A percentile compares a stretch with the other conserved stretches of the same genome.
Evolutionary conservation across 164 flowering plant species (phyloP).

Genomic region (Chimonanthus praecox): DNA sequence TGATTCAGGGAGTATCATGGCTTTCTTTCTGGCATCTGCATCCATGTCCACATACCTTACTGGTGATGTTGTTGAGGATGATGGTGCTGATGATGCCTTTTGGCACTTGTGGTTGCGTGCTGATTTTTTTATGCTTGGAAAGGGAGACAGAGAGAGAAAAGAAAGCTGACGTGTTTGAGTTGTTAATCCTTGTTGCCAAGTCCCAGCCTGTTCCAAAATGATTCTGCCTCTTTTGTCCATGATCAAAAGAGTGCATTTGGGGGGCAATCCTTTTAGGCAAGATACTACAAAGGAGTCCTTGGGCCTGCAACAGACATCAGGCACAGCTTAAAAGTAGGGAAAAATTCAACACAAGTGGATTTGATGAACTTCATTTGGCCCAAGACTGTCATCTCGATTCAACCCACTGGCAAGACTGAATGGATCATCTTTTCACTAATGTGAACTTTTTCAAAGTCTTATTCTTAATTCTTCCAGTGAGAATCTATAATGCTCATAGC

Average conservation of each 20-base stretch:
- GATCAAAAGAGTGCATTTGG: constrained; percentile 37
- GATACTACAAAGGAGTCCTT: constrained; percentile 17
- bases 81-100: constrained; percentile 23
- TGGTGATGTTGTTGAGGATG: constrained; percentile 20
- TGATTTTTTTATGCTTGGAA: background rate
- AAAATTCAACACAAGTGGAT: too few species aligned
- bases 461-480: too few species aligned
- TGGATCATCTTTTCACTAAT: too few species aligned
- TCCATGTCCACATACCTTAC: background rate
- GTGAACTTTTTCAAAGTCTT: too few species aligned
- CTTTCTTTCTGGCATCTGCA: background rate
- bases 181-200: constrained; percentile 35
- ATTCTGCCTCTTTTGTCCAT: constrained; percentile 33
- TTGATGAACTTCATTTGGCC: too few species aligned
- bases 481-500: too few species aligned
- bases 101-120: constrained; percentile 1
- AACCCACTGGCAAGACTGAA: too few species aligned
- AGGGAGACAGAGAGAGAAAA: constrained; percentile 4
- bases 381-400: too few species aligned
- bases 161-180: constrained; percentile 7
- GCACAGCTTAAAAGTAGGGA: too few species aligned
- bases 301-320: constrained; percentile 22
- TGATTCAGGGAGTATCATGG: constrained; percentile 5
- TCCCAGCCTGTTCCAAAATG: constrained; percentile 23
- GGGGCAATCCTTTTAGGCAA: constrained; percentile 34